Conservation (phyloP, 2,329 filamentous ascomycete species). For the Fusarium multiceps region DNA sequence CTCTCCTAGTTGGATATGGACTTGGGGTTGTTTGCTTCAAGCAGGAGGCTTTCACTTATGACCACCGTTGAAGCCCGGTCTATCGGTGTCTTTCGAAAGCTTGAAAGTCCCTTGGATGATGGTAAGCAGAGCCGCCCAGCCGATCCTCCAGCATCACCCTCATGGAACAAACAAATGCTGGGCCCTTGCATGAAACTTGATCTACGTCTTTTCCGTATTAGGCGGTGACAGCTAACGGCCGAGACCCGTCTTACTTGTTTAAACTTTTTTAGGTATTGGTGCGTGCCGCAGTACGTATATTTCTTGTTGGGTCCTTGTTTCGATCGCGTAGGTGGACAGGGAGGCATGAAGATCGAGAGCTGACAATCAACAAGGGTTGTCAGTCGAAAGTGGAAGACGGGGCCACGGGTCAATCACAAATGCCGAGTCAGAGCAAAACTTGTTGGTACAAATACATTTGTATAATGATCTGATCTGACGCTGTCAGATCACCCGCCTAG, state of each 20-base stretch:
- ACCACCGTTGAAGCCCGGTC: background rate
- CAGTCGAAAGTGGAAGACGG: background rate
- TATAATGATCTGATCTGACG: slow-evolving; percentile 16
- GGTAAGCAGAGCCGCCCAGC: background rate
- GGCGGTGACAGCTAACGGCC: slow-evolving; percentile 22
- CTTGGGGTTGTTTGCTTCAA: background rate
- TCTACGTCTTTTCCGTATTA: slow-evolving; percentile 4
- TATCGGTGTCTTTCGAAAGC: background rate
- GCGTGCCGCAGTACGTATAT: background rate
- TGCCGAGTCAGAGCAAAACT: background rate
- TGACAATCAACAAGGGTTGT: slow-evolving; percentile 8
- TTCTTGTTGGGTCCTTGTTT: slow-evolving; percentile 9
- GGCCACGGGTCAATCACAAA: background rate
- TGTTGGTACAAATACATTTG: background rate
- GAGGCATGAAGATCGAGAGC: slow-evolving; percentile 36
- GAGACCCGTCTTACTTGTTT: background rate
- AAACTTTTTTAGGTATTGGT: background rate
- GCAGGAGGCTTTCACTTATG: background rate
- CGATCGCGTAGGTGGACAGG: slow-evolving; percentile 34
- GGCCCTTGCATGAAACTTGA: background rate
- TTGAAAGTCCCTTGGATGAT: background rate
- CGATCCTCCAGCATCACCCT: background rate
- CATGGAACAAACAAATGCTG: slow-evolving; percentile 1
- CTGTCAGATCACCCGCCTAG: background rate
- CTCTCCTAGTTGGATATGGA: background rate